Percentiles rank a stretch among this genome's conserved stretches.
These are phyloP conservation scores for Eucalyptus brandiana DNA, from an alignment of 345 rosid genomes.

Conservation along the genomic window DNA sequence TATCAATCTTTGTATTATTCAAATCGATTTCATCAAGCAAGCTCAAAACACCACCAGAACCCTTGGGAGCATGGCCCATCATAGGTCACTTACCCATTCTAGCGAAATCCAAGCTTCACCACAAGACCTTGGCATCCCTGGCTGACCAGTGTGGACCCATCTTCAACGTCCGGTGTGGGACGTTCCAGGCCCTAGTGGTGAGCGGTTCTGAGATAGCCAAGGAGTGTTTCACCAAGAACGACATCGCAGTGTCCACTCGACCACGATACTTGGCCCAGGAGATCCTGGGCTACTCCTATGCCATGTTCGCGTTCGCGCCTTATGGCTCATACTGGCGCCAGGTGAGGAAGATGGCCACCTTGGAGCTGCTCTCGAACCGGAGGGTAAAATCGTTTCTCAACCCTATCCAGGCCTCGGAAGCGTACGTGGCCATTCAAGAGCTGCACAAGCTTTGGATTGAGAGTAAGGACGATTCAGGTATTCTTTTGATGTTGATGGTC, in stretches of 20 bases:
- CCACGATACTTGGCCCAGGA: not conserved
- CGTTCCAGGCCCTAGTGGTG: constrained; percentile 16
- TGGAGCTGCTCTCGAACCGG: constrained; percentile 12
- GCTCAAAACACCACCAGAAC: not conserved
- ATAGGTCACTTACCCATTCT: constrained; percentile 28
- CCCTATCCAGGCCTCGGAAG: not conserved
- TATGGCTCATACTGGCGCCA: constrained; percentile 19
- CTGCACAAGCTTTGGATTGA: not conserved
- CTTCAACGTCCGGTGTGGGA: constrained; percentile 16
- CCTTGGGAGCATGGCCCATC: constrained; percentile 10
- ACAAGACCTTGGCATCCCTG: constrained; percentile 12
- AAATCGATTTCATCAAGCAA: constrained; percentile 2
- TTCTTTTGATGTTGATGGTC: not conserved
- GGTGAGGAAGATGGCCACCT: constrained; percentile 10
- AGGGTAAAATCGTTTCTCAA: not conserved
- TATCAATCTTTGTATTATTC: not conserved
- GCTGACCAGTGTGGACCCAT: constrained; percentile 29
- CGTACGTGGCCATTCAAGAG: not conserved
- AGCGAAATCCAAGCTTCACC: not conserved
- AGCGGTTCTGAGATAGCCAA: not conserved
- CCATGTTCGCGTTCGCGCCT: constrained; percentile 1
- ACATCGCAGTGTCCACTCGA: constrained; percentile 12
- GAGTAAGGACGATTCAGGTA: not conserved
- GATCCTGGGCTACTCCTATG: constrained; percentile 7
- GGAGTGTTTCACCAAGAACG: constrained; percentile 20